These are phyloP conservation scores for Drechslerella coelobrocha DNA, from an alignment of 2,329 filamentous ascomycete genomes.

Conservation along the genomic window DNA sequence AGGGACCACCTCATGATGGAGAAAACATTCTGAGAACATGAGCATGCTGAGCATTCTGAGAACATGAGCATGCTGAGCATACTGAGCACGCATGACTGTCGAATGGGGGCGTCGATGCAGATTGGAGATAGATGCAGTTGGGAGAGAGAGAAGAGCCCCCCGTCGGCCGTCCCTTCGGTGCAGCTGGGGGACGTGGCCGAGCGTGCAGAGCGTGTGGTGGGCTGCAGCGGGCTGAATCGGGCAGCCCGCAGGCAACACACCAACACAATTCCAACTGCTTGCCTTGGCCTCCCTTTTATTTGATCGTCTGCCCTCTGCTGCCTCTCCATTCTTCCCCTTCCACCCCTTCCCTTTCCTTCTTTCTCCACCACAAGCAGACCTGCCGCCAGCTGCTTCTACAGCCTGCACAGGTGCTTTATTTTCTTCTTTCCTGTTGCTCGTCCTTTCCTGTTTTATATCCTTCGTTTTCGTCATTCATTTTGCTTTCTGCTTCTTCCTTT, in stretches of 20 bases:
- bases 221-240: background rate
- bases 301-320: slow-evolving; percentile 31
- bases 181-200: background rate
- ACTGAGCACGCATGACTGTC: no score
- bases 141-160: no score
- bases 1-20: no score
- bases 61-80: no score
- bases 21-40: no score
- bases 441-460: slow-evolving; percentile 5
- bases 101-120: no score
- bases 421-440: slow-evolving; percentile 9
- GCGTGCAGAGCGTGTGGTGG: background rate
- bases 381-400: slow-evolving; percentile 37
- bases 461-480: slow-evolving; percentile 44
- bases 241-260: slow-evolving; percentile 6
- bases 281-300: slow-evolving; percentile 30
- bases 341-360: slow-evolving; percentile 14
- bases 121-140: no score
- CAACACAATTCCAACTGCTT: slow-evolving; percentile 14
- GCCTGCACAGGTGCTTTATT: slow-evolving; percentile 31
- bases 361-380: slow-evolving; percentile 27
- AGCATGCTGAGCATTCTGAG: no score
- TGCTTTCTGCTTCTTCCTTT: slow-evolving; percentile 45
- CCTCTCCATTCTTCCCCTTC: slow-evolving; percentile 13
- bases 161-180: no score